These are phyloP conservation scores for Geotrichum australiense DNA, from an alignment of 1,139 yeast genomes.

Conservation along the genomic window DNA sequence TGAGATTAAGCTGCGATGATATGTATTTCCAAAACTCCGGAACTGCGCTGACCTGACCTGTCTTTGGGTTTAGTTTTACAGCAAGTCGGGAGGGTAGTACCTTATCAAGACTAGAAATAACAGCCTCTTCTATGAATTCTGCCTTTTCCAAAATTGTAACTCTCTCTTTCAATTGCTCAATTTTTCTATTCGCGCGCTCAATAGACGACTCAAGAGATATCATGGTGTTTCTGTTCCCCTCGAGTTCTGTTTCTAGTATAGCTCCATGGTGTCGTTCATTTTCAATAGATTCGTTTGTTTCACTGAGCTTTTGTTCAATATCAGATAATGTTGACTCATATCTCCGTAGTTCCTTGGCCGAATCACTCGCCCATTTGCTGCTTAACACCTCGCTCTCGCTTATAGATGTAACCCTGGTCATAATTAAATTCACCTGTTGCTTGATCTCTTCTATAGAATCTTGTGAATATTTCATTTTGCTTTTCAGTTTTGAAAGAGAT, in stretches of 20 bases:
- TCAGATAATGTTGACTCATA: slow-evolving; percentile 6
- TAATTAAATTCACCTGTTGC: slow-evolving; percentile 5
- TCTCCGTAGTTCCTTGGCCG: slow-evolving; percentile 4
- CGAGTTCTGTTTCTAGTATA: slow-evolving; percentile 9
- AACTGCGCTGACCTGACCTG: slow-evolving; percentile 13
- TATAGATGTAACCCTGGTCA: slow-evolving; percentile 2
- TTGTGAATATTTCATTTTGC: slow-evolving; percentile 2
- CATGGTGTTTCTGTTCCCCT: slow-evolving; percentile 1
- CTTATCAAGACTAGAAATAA: slow-evolving; percentile 12
- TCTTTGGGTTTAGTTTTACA: slow-evolving; percentile 9
- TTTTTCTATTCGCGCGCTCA: slow-evolving; percentile 6
- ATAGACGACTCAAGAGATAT: slow-evolving; percentile 2
- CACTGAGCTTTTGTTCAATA: slow-evolving; percentile 6
- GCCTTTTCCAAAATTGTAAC: slow-evolving; percentile 10
- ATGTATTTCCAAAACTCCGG: slow-evolving; percentile 18
- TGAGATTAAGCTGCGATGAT: slow-evolving; percentile 7
- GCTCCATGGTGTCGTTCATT: slow-evolving; percentile 8
- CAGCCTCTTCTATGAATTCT: slow-evolving; percentile 9
- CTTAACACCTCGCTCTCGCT: slow-evolving; percentile 5
- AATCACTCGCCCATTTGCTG: slow-evolving; percentile 4
- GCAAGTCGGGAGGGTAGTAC: slow-evolving; percentile 13
- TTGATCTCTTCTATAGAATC: slow-evolving; percentile 3
- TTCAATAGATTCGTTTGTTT: slow-evolving; percentile 4
- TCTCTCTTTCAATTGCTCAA: slow-evolving; percentile 12
- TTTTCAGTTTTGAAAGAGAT: slow-evolving; percentile 10